Conservation (phyloP, 148 eudicot genomes). For the Rhododendron ferrugineum region DNA sequence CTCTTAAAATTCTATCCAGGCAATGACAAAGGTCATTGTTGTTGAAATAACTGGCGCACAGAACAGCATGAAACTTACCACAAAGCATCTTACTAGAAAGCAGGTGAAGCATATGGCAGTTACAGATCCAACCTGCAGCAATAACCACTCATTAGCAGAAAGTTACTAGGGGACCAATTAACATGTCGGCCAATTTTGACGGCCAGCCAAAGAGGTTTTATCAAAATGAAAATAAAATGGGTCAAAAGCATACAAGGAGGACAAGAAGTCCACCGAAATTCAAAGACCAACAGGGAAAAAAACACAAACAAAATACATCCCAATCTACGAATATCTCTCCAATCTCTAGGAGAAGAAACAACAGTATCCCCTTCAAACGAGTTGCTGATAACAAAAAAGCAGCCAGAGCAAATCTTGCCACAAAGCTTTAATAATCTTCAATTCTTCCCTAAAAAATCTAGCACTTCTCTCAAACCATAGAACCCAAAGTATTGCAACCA, state of each 20-base stretch:
- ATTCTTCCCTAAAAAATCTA: not conserved
- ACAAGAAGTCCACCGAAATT: not conserved
- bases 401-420: not conserved
- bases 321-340: not conserved
- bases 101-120: constrained; percentile 75
- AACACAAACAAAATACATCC: not conserved
- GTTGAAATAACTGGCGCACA: not conserved
- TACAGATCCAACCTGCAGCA: constrained; percentile 85
- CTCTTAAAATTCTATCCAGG: not conserved
- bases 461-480: not conserved
- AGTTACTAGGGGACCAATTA: constrained; percentile 5
- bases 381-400: not conserved
- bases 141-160: constrained; percentile 10
- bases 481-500: not conserved
- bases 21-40: not conserved
- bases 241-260: not conserved
- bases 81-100: constrained; percentile 72
- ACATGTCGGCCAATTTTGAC: not conserved
- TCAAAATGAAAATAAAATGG: not conserved
- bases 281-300: not conserved
- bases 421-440: not conserved
- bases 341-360: not conserved
- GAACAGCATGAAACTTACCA: constrained; percentile 45
- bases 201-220: not conserved
- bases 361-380: not conserved